Percentiles rank a stretch among this genome's conserved stretches.
These are phyloP conservation scores for Phytophthora hibernalis DNA, from an alignment of 352 stramenopile species.

Conservation along the genomic window DNA sequence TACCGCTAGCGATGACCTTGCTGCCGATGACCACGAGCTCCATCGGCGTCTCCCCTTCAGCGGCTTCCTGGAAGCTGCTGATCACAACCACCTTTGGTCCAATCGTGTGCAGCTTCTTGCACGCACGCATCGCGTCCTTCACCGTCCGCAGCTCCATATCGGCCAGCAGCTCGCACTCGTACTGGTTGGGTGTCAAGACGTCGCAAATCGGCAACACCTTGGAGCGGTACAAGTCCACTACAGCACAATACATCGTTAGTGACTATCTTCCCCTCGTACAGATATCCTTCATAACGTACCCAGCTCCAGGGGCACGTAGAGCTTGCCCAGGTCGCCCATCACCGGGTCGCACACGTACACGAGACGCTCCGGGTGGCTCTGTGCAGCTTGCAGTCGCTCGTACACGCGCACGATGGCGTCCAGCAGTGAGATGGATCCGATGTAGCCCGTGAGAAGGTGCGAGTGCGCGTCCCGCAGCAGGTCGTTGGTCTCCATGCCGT, in stretches of 20 bases:
- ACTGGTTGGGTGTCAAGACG: constrained; percentile 89
- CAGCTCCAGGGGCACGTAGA: constrained; percentile 84
- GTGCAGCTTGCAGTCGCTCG: constrained; percentile 59
- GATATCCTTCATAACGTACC: constrained; percentile 39
- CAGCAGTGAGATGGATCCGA: constrained; percentile 73
- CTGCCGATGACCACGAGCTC: constrained; percentile 80
- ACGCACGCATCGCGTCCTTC: constrained; percentile 69
- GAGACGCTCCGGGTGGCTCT: constrained; percentile 54
- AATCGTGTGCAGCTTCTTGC: constrained; percentile 76
- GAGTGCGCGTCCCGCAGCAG: constrained; percentile 75
- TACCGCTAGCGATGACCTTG: constrained; percentile 36
- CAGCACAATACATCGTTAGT: constrained; percentile 10
- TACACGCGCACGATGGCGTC: constrained; percentile 77
- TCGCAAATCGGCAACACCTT: constrained; percentile 83
- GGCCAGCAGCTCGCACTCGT: constrained; percentile 84
- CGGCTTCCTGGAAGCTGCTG: constrained; percentile 75
- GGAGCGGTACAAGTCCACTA: constrained; percentile 83
- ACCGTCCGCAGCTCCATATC: constrained; percentile 73
- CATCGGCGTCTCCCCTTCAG: constrained; percentile 28
- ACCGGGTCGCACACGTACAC: constrained; percentile 89
- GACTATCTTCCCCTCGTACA: background rate
- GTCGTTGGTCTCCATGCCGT: constrained; percentile 78
- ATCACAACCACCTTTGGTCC: constrained; percentile 84
- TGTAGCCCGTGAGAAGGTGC: constrained; percentile 86
- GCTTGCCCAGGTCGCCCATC: constrained; percentile 79